Base-by-base conservation (phyloP, 495 filamentous ascomycete species). In the Corynascus novoguineensis region DNA sequence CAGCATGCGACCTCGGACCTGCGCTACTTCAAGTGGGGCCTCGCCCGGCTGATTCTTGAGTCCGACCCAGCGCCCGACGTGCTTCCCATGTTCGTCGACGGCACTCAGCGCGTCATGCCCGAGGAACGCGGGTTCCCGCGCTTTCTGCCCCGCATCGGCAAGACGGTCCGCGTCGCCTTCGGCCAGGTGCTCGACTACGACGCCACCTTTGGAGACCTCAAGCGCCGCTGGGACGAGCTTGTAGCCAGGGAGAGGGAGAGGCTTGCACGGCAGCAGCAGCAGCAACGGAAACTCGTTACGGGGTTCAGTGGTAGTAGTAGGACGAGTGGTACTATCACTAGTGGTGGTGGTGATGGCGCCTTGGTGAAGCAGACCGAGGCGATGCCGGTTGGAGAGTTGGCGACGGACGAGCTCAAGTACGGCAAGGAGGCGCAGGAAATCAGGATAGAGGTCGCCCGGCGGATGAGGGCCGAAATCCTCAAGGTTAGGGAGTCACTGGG, bases 11-110 rank as follows among this genome's bases (percentile, higher is more conserved):
- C 78, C 29, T 83, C 85, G 60, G 82, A 83, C 34, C 86, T 97
- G 81, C 87, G 92, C 11, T 98, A 98, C 74, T 96, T 96, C 81
- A 95, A 93, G 70, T 98, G 93, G 93, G 93, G 93, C 6, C 75
- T 97, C 7, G 86, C 92, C 5, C 82, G 93, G 1, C 74, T 96
- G 35, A 92, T 98, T 50, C 79, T 98, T 10, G 93, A 98, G 68
- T 75, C 86, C 46, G 87, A 89, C 25, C 86, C 87, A 28, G 81
- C 83, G 41, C 93, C 93, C 1, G 86, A 89, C 52, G 75, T 98
- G 0, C 76, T 98, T n/a, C 91, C 93, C 8, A 89, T 98, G 70
- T 98, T 92, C 78, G 83, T 97, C 51, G 87, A 95, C 59, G 93
- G 93, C 24, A 83, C 88, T 22, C 86, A 97, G 53, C 66, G 85